Base-by-base conservation (phyloP, 2,329 filamentous ascomycete species). In the Onygenales sp. region DNA sequence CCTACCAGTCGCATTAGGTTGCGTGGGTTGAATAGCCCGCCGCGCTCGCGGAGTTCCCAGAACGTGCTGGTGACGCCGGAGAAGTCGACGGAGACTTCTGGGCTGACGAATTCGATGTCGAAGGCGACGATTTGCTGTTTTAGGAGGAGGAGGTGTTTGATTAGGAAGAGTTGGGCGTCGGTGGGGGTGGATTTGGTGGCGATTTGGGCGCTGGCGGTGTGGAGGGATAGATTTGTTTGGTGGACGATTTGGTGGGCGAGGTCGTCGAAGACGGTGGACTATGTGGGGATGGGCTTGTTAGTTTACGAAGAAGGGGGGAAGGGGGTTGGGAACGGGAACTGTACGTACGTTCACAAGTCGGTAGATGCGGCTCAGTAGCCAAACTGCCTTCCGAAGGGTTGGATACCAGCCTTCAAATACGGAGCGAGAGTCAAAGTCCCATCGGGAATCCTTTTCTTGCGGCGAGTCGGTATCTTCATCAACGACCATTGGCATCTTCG, bases 91-190 rank as follows among this genome's bases (percentile, higher is more conserved):
- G 78, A 77, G 47, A 85, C 74, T 57, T 86, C 83, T 3, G 83
- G 82, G 2, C 80, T 79, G 17, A 84, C 80, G 61, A 80, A 86
- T 65, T 86, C 91, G 59, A 98, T 96, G 71, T 98, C 93, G 57
- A 98, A 90, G 8, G 91, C 91, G 31, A 98, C 84, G 50, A 98
- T 87, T 67, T 96, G 88, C 66, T 96, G 94, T 70, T 97, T 97
- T 50, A 98, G 81, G 49, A 96, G 85, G 49, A 98, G 85, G 2
- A 98, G 79, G 66, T 98, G 95, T 62, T 92, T 93, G 62, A 98
- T 85, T 64, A 96, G 84, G 70, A 98, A 98, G 4, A 98, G 79
- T 60, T 95, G 87, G 0, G 87, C 81, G 65, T 97, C 90, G 1
- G 81, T 78, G 66, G 74, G 74, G n/a, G 70, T 69, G 21, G 79